Evolutionary conservation across 768 basidiomycete species (phyloP).

Genomic region (Phaeolepiota aurea): DNA sequence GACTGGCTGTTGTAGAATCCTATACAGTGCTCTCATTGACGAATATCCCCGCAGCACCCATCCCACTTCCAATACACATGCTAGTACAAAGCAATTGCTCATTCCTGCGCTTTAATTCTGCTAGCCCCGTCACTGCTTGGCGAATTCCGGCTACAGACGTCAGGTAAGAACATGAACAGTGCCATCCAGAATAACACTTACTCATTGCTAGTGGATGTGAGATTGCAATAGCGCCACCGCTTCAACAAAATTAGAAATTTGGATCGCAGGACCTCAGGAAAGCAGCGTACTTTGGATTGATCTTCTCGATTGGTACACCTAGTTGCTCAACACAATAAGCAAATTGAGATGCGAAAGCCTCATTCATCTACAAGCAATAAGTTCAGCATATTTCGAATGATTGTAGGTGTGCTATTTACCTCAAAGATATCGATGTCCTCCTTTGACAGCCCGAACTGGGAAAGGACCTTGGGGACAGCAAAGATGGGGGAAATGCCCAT

Average conservation of each 20-base stretch:
- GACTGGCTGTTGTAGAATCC: no score
- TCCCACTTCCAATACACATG: constrained; percentile 74
- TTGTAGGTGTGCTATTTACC: constrained; percentile 26
- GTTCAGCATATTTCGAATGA: no score
- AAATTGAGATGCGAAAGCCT: constrained; percentile 91
- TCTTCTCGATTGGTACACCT: constrained; percentile 65
- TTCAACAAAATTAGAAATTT: constrained; percentile 20
- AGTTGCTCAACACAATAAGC: constrained; percentile 87
- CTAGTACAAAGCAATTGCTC: constrained; percentile 73
- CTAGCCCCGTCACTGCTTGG: constrained; percentile 83
- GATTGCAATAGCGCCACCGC: constrained; percentile 81
- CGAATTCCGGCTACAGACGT: constrained; percentile 61
- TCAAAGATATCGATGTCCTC: constrained; percentile 75
- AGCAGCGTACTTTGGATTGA: constrained; percentile 75
- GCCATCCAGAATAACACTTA: no score
- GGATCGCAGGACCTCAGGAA: constrained; percentile 3
- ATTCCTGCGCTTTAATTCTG: constrained; percentile 65
- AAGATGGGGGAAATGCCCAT: constrained; percentile 74
- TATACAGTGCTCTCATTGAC: constrained; percentile 60
- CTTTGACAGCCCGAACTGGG: constrained; percentile 51
- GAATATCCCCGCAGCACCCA: constrained; percentile 80
- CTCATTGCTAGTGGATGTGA: constrained; percentile 83
- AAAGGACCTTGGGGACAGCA: constrained; percentile 65
- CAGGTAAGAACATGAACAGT: constrained; percentile 3
- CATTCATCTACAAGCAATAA: constrained; percentile 57